Evolutionary conservation across 306 rosid species (phyloP).

Genomic region (Calophaca sinica): DNA sequence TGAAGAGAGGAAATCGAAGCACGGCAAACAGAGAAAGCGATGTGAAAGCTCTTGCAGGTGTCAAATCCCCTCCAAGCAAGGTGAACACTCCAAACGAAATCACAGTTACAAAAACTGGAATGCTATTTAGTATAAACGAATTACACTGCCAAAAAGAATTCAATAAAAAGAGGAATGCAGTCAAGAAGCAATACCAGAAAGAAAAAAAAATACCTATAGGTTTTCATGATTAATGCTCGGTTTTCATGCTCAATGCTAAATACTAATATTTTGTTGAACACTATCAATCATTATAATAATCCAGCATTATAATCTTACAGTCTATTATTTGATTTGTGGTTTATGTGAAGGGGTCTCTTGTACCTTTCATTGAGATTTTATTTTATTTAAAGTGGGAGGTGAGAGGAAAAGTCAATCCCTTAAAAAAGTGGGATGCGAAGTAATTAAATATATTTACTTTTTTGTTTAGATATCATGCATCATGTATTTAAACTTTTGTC

Average conservation of each 20-base stretch:
- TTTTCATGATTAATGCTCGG: slow-evolving; percentile 22
- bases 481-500: neutral
- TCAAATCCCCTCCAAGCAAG: slow-evolving; percentile 89
- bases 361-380: slow-evolving; percentile 9
- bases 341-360: slow-evolving; percentile 16
- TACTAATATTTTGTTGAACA: slow-evolving; percentile 20
- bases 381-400: neutral
- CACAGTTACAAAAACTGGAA: slow-evolving; percentile 92
- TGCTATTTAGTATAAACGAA: slow-evolving; percentile 83
- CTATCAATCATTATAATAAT: slow-evolving; percentile 32
- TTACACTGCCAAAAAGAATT: slow-evolving; percentile 70
- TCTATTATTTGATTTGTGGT: slow-evolving; percentile 15
- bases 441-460: neutral
- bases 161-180: slow-evolving; percentile 33
- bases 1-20: slow-evolving; percentile 95
- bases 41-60: slow-evolving; percentile 97
- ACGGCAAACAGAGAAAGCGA: slow-evolving; percentile 94
- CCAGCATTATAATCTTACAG: slow-evolving; percentile 35
- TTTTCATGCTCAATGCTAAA: neutral
- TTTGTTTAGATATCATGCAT: slow-evolving; percentile 15
- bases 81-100: slow-evolving; percentile 94
- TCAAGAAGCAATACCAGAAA: slow-evolving; percentile 30
- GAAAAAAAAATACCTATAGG: neutral
- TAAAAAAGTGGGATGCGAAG: slow-evolving; percentile 3
- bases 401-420: neutral